These are phyloP conservation scores for Bipolaris sorokiniana DNA, from an alignment of 2,329 filamentous ascomycete genomes.

Conservation along the genomic window DNA sequence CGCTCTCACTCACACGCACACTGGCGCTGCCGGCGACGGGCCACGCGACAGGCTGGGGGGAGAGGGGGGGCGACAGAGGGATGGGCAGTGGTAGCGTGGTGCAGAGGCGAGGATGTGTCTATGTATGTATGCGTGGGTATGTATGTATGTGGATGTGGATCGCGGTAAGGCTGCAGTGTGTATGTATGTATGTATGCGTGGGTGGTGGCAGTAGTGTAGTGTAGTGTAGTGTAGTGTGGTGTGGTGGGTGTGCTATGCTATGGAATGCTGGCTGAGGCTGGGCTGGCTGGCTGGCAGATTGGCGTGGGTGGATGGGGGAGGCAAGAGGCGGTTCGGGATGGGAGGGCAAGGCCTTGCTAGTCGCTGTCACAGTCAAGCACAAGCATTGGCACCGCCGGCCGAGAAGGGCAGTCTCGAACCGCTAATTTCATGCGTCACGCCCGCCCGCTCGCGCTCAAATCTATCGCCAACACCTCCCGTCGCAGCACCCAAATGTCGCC, in stretches of 20 bases:
- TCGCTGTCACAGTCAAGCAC: conserved; percentile 5
- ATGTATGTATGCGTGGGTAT: too few relatives aligned
- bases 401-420: conserved; percentile 20
- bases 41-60: conserved; percentile 20
- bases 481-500: background rate
- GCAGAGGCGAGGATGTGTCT: too few relatives aligned
- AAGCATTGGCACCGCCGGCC: conserved; percentile 10
- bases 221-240: too few relatives aligned
- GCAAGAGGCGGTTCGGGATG: conserved; percentile 23
- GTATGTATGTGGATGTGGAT: background rate
- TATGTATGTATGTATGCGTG: background rate
- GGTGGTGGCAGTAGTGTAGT: too few relatives aligned
- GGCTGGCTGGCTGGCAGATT: conserved; percentile 33
- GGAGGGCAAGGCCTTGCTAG: conserved; percentile 19
- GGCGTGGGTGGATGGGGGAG: conserved; percentile 33
- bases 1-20: background rate
- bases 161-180: conserved; percentile 17
- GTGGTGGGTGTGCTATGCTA: background rate
- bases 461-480: background rate
- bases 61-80: background rate
- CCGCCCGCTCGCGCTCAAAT: background rate
- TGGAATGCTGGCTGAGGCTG: conserved; percentile 40
- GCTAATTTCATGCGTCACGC: conserved; percentile 22
- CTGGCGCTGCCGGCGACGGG: conserved; percentile 10
- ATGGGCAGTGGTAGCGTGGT: too few relatives aligned